phyloP scores from a whole-genome alignment of 768 basidiomycete species.

The Kwoniella sp. region DNA sequence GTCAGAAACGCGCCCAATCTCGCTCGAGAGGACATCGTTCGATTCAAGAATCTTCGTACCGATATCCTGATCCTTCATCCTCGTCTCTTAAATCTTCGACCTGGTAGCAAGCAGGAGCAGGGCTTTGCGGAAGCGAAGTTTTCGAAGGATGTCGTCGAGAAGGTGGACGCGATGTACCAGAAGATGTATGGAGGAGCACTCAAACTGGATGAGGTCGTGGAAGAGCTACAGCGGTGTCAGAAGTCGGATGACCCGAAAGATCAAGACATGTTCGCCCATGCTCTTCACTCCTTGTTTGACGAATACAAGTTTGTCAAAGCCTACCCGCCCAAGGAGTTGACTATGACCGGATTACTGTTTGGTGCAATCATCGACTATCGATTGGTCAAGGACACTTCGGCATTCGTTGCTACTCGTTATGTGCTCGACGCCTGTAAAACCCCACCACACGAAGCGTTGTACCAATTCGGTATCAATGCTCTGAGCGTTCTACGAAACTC shows the following conservation, averaged over 20 bases:
- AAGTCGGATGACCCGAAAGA: conserved; percentile 78
- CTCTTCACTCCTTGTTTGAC: conserved; percentile 98
- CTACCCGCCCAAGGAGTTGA: conserved; percentile 87
- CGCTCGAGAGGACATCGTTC: conserved; percentile 75
- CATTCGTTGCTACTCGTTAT: conserved; percentile 94
- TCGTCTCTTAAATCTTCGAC: conserved; percentile 88
- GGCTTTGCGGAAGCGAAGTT: conserved; percentile 88
- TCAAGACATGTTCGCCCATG: conserved; percentile 98
- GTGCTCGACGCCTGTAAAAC: conserved; percentile 91
- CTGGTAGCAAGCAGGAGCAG: conserved; percentile 78
- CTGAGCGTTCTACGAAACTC: conserved; percentile 82
- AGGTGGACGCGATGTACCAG: conserved; percentile 94
- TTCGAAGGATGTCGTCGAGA: conserved; percentile 81
- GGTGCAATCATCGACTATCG: conserved; percentile 93
- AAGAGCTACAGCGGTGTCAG: conserved; percentile 81
- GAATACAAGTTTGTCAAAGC: conserved; percentile 99
- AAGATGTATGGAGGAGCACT: conserved; percentile 97
- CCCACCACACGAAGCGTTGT: conserved; percentile 73
- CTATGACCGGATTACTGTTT: conserved; percentile 94
- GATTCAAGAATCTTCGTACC: conserved; percentile 88
- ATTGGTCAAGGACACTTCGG: conserved; percentile 88
- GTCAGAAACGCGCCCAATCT: conserved; percentile 79
- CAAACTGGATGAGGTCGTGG: conserved; percentile 89
- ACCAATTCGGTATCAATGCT: conserved; percentile 92
- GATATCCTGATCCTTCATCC: conserved; percentile 92